Conservation (phyloP, 2,329 filamentous ascomycete genomes). For the Hawksworthiomyces lignivorus region DNA sequence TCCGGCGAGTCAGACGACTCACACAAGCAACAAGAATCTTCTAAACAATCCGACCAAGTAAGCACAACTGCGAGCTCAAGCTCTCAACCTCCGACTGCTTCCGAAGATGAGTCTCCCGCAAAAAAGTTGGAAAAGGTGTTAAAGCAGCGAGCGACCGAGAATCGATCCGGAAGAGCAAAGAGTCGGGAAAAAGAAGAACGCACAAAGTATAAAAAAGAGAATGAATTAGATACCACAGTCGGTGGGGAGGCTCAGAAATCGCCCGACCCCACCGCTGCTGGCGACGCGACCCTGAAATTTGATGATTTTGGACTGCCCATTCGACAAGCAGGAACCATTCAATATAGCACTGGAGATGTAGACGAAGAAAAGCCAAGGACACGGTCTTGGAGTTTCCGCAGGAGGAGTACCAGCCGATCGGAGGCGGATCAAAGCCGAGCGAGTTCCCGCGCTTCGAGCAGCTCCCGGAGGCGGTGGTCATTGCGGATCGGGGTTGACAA, state of each 20-base stretch:
- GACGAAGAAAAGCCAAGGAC: conserved; percentile 6
- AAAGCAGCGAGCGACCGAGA: conserved; percentile 2
- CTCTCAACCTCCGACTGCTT: background rate
- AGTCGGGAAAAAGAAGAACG: background rate
- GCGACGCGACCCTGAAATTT: conserved; percentile 36
- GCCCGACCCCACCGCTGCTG: conserved; percentile 15
- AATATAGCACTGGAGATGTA: conserved; percentile 19
- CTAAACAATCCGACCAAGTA: background rate
- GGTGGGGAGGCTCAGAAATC: conserved; percentile 2
- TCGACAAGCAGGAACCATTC: conserved; percentile 31
- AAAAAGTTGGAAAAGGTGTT: conserved; percentile 9
- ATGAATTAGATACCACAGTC: background rate
- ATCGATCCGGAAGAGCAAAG: background rate
- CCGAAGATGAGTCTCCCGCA: conserved; percentile 8
- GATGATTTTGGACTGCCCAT: conserved; percentile 68
- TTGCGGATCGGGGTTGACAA: conserved; percentile 6
- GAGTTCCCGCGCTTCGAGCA: conserved; percentile 14
- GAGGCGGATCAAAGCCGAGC: conserved; percentile 7
- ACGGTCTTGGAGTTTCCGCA: conserved; percentile 10
- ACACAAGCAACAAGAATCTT: no score
- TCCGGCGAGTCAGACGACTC: no score
- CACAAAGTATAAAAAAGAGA: no score
- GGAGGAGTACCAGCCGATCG: conserved; percentile 11
- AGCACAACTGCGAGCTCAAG: background rate
- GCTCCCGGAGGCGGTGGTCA: conserved; percentile 7